Percentiles rank a stretch among this genome's conserved stretches.
Conservation (phyloP, 202 grass and related monocot species). For the Cymbopogon flexuosus region DNA sequence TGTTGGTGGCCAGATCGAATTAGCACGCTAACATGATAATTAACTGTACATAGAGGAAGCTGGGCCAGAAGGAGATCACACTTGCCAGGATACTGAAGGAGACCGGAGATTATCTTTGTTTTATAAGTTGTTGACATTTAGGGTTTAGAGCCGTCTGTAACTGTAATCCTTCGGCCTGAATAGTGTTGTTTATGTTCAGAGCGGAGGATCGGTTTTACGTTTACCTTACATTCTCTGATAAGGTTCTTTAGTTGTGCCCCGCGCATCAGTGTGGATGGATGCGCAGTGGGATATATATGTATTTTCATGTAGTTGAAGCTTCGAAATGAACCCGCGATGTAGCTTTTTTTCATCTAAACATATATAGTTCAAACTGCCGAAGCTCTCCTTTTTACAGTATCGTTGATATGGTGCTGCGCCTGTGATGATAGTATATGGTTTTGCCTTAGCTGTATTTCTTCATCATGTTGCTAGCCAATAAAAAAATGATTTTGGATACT, state of each 20-base stretch:
- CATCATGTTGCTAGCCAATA: background rate
- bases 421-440: background rate
- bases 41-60: constrained; percentile 34
- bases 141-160: background rate
- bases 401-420: background rate
- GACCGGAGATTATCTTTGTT: background rate
- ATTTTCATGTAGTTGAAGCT: background rate
- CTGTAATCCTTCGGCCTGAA: background rate
- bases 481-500: too few relatives aligned
- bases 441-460: too few relatives aligned
- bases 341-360: constrained; percentile 9
- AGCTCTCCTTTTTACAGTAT: background rate
- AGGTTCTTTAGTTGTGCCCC: constrained; percentile 27
- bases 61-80: background rate
- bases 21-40: constrained; percentile 34
- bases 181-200: background rate
- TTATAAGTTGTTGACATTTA: constrained; percentile 16
- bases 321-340: background rate
- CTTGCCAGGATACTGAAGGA: background rate
- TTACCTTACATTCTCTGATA: constrained; percentile 13
- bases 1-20: background rate
- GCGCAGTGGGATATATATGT: background rate
- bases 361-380: background rate
- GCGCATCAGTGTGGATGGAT: background rate
- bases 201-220: background rate